phyloP scores from a whole-genome alignment of 108 stramenopile species.

The Cyclotella choctawhatcheeana region DNA sequence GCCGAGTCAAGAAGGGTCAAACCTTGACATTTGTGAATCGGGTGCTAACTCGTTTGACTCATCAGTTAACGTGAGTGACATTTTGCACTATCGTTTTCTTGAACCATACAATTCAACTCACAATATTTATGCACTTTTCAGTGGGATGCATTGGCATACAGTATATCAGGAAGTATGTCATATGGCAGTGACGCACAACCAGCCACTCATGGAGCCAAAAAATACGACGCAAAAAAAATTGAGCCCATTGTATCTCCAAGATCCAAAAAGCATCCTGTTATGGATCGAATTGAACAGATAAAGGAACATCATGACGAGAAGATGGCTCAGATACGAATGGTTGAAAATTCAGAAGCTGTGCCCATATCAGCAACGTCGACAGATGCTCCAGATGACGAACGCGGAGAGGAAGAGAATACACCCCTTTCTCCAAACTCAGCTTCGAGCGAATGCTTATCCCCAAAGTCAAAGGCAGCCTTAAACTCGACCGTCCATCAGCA shows the following conservation, averaged over 20 bases:
- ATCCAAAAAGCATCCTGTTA: background rate
- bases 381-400: slow-evolving; percentile 8
- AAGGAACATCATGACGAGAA: slow-evolving; percentile 32
- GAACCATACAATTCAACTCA: too few relatives aligned
- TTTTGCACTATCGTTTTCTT: too few relatives aligned
- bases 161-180: slow-evolving; percentile 39
- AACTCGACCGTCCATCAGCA: slow-evolving; percentile 17
- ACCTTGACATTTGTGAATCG: slow-evolving; percentile 2
- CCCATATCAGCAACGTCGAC: background rate
- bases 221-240: too few relatives aligned
- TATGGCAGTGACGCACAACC: background rate
- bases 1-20: background rate
- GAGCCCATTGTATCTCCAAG: background rate
- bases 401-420: slow-evolving; percentile 17
- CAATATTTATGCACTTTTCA: too few relatives aligned
- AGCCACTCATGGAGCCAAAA: background rate
- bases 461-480: background rate
- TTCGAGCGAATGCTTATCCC: background rate
- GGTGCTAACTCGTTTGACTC: slow-evolving; percentile 31
- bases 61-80: too few relatives aligned
- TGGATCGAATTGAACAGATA: slow-evolving; percentile 26
- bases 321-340: slow-evolving; percentile 24
- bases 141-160: slow-evolving; percentile 44
- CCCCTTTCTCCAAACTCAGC: slow-evolving; percentile 6
- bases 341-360: background rate